Base-by-base conservation (phyloP, 441 rosid genomes). In the Pelargonium fulgidum region DNA sequence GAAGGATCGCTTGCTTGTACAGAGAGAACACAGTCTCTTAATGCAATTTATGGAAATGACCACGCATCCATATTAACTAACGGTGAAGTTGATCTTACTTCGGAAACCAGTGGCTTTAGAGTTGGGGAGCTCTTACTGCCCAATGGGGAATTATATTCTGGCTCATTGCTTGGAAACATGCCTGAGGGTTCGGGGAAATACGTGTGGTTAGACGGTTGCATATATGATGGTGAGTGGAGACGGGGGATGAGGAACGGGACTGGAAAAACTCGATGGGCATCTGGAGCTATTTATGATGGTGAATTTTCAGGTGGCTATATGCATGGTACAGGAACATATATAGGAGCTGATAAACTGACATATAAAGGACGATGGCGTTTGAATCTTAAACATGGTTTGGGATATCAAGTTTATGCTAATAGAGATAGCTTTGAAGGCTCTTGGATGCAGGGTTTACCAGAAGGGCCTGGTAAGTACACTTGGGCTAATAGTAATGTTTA, bases 391-490 rank as follows among this genome's bases (percentile, higher is more conserved):
- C 97, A 94, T 67, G 98, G 99, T 3, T 83, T 94, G 64, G 99
- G 98, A 62, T 79, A 85, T 76, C 99, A 94, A 80, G 83, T 76
- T 77, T 89, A 89, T 73, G 82, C 90, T 48, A 87, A 81, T 33
- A 87, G 89, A 63, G 99, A 94, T 75, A 78, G 79, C 67, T 90
- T 86, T 77, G 98, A 94, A 70, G 98, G 98, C 50, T 87, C 92
- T 77, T 94, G 98, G 99, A 85, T 94, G 66, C 90, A 86, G 48
- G 98, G 98, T 72, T 63, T 78, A n/a, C 82, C 91, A 22, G 99
- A 94, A 85, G 99, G 99, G 58, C 97, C 89, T 8, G 97, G 98
- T n/a, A 94, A 86, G 80, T 94, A 92, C 79, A 85, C 85, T 29
- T 94, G 99, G 99, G 92, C 84, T 65, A 94, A 87, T 64, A 84